phyloP scores from a whole-genome alignment of 345 rosid species.

The Combretum micranthum region DNA sequence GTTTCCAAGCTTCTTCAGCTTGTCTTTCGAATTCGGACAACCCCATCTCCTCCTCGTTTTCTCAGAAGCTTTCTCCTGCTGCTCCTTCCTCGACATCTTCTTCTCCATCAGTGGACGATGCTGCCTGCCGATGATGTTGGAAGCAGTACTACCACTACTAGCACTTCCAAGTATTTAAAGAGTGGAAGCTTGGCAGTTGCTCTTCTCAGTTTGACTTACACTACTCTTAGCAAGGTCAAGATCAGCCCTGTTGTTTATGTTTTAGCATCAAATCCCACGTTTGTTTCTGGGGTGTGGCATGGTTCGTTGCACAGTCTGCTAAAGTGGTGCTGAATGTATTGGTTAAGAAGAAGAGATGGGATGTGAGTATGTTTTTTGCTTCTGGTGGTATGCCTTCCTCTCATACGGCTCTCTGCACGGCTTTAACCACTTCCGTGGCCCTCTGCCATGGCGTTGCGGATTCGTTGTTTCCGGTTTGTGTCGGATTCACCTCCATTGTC shows the following conservation, averaged over 20 bases:
- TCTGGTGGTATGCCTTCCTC: constrained; percentile 98
- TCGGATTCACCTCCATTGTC: constrained; percentile 88
- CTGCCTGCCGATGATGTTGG: neutral
- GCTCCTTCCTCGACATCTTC: constrained; percentile 1
- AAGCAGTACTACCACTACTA: too few species aligned
- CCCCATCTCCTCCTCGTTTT: neutral
- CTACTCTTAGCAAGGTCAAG: constrained; percentile 37
- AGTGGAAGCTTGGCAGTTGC: constrained; percentile 64
- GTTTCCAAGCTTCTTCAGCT: too few species aligned
- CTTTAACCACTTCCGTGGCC: constrained; percentile 90
- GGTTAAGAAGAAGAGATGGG: constrained; percentile 77
- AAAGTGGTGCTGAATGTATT: constrained; percentile 72
- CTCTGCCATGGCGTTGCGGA: constrained; percentile 86
- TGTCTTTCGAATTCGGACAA: neutral
- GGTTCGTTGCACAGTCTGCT: constrained; percentile 64
- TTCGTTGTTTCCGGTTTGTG: constrained; percentile 84
- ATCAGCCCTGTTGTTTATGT: constrained; percentile 76
- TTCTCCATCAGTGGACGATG: neutral
- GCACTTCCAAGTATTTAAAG: constrained; percentile 24
- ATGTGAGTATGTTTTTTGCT: constrained; percentile 58
- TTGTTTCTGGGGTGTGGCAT: constrained; percentile 73
- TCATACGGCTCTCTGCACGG: constrained; percentile 81
- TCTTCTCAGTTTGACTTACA: constrained; percentile 59
- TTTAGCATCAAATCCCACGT: constrained; percentile 77
- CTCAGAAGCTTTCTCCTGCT: neutral